Evolutionary conservation across 2,329 filamentous ascomycete genomes (phyloP).

Genomic region (Aspergillus neoniger): DNA sequence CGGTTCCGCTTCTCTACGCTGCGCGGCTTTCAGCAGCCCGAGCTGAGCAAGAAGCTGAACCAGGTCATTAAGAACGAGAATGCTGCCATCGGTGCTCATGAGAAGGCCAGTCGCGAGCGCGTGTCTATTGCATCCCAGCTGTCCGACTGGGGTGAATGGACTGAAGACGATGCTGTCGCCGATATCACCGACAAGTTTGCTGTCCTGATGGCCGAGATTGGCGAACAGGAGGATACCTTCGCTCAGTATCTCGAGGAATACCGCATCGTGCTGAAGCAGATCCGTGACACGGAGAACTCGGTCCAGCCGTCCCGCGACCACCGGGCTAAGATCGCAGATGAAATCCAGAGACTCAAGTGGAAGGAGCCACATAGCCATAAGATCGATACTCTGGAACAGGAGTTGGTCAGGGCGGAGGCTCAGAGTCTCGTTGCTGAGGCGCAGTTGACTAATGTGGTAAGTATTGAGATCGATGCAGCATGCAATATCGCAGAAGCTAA

Average conservation of each 20-base stretch:
- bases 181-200: conserved; percentile 96
- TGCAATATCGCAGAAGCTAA: background rate
- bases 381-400: conserved; percentile 86
- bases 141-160: conserved; percentile 94
- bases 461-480: conserved; percentile 35
- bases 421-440: conserved; percentile 96
- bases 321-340: conserved; percentile 84
- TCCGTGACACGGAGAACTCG: conserved; percentile 92
- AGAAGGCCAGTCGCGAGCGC: conserved; percentile 81
- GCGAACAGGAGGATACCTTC: conserved; percentile 88
- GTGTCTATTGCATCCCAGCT: conserved; percentile 83
- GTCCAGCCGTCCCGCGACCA: conserved; percentile 90
- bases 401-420: conserved; percentile 92
- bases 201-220: conserved; percentile 86
- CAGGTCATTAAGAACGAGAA: conserved; percentile 95
- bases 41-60: conserved; percentile 85
- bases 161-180: conserved; percentile 79
- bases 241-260: conserved; percentile 86
- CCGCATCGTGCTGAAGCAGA: conserved; percentile 78
- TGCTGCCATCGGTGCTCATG: conserved; percentile 79
- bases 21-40: conserved; percentile 79
- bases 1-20: conserved; percentile 86
- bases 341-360: conserved; percentile 86
- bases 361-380: conserved; percentile 86
- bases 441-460: conserved; percentile 88